Evolutionary conservation across 1,284 basidiomycete species (phyloP).

Genomic region (Pseudozyma tsukubaensis): DNA sequence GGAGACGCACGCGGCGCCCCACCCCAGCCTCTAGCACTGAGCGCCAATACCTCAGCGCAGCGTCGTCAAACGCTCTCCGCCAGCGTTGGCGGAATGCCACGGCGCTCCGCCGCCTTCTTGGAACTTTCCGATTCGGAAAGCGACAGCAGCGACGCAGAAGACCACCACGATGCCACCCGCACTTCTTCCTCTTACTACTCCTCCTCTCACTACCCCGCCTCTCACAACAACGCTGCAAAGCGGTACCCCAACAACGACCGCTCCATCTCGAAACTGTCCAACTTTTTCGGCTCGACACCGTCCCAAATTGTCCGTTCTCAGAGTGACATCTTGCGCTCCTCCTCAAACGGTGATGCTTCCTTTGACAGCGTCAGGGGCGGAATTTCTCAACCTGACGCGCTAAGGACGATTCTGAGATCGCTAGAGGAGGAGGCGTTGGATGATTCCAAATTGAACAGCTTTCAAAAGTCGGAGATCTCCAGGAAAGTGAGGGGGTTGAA

Average conservation of each 20-base stretch:
- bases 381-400: slow-evolving; percentile 19
- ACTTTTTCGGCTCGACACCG: slow-evolving; percentile 46
- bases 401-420: slow-evolving; percentile 29
- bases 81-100: slow-evolving; percentile 13
- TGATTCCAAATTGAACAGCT: slow-evolving; percentile 25
- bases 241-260: slow-evolving; percentile 9
- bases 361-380: neutral
- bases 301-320: slow-evolving; percentile 35
- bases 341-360: slow-evolving; percentile 6
- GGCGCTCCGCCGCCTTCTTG: slow-evolving; percentile 33
- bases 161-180: slow-evolving; percentile 9
- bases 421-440: slow-evolving; percentile 42
- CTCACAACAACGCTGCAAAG: too few species aligned
- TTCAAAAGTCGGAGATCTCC: slow-evolving; percentile 42
- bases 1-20: neutral
- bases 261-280: slow-evolving; percentile 42
- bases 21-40: neutral
- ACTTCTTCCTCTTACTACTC: slow-evolving; percentile 1
- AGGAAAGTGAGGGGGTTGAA: slow-evolving; percentile 33
- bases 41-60: neutral
- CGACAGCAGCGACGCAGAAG: slow-evolving; percentile 34
- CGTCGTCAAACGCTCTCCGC: slow-evolving; percentile 4
- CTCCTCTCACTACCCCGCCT: too few species aligned
- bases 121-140: slow-evolving; percentile 40
- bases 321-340: slow-evolving; percentile 9